Percentiles rank a stretch among this genome's conserved stretches.
Conservation (phyloP, 2,329 filamentous ascomycete genomes). For the Cladosporium sp. region DNA sequence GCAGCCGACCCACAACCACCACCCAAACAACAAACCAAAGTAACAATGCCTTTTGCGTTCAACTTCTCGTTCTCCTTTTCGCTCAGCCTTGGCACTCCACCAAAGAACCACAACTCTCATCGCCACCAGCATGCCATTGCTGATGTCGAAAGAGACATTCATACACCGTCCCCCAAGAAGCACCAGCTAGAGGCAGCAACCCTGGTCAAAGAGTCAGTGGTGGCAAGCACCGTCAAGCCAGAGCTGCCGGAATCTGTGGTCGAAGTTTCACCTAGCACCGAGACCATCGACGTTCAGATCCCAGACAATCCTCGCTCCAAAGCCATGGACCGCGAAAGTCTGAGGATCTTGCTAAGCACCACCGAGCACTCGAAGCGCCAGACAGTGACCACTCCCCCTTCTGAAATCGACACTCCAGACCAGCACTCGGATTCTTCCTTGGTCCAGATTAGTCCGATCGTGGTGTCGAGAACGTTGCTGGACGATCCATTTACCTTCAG, state of each 20-base stretch:
- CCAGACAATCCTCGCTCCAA: not conserved
- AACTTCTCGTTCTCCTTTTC: not conserved
- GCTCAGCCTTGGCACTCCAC: not conserved
- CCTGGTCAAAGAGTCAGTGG: not conserved
- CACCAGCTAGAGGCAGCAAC: not conserved
- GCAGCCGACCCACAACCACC: not conserved
- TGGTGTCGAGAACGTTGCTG: not conserved
- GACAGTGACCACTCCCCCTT: not conserved
- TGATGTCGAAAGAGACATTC: not conserved
- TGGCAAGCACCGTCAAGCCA: not conserved
- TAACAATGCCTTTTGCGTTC: not conserved
- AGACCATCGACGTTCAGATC: not conserved
- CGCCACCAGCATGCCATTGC: not conserved
- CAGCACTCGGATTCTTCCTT: not conserved
- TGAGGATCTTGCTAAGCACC: not conserved
- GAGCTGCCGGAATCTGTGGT: not conserved
- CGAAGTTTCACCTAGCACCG: not conserved
- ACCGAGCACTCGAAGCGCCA: not conserved
- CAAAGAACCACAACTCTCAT: no score
- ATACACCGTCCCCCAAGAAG: no score
- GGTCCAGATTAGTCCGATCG: not conserved
- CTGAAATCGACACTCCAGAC: not conserved
- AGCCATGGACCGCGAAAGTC: not conserved
- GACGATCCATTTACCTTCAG: not conserved
- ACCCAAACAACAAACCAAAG: not conserved